Conservation (phyloP, 2,329 filamentous ascomycete genomes). For the Phialemoniopsis sp. region DNA sequence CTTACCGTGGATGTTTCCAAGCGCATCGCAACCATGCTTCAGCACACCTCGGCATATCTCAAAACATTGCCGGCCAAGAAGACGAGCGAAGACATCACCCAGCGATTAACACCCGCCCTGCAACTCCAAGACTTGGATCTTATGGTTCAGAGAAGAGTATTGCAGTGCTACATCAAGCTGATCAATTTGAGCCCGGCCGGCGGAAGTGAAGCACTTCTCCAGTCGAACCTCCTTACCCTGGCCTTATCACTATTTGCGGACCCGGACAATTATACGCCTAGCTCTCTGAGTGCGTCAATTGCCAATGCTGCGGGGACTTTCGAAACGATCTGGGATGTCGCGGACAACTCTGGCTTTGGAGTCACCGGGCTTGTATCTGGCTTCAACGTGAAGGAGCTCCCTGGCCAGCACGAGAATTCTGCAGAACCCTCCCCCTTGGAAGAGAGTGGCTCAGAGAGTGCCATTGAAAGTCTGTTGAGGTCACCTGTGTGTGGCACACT, state of each 20-base stretch:
- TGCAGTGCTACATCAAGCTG: slow-evolving; percentile 92
- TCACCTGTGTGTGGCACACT: slow-evolving; percentile 77
- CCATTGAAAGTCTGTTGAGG: slow-evolving; percentile 57
- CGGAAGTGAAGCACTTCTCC: slow-evolving; percentile 78
- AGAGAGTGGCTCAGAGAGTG: slow-evolving; percentile 56
- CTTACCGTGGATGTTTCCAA: slow-evolving; percentile 93
- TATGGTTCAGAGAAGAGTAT: slow-evolving; percentile 87
- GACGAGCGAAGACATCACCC: slow-evolving; percentile 78
- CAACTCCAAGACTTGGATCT: slow-evolving; percentile 87
- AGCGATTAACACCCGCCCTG: slow-evolving; percentile 77
- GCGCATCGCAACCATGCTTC: slow-evolving; percentile 87
- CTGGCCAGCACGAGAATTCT: slow-evolving; percentile 60
- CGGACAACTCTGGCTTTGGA: slow-evolving; percentile 91
- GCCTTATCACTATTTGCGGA: slow-evolving; percentile 91
- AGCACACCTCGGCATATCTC: slow-evolving; percentile 90
- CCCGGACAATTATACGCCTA: slow-evolving; percentile 81
- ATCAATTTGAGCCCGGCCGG: slow-evolving; percentile 83
- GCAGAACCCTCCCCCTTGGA: slow-evolving; percentile 39
- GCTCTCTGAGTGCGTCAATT: slow-evolving; percentile 84
- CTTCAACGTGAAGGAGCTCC: slow-evolving; percentile 66
- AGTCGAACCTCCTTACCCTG: slow-evolving; percentile 86
- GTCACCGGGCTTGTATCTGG: slow-evolving; percentile 81
- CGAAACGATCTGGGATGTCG: slow-evolving; percentile 91
- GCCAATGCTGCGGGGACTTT: slow-evolving; percentile 86
- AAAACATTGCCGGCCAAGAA: slow-evolving; percentile 80